Evolutionary conservation across 73 alveolate species (phyloP).

Genomic region (Paramecium tetraurelia): DNA sequence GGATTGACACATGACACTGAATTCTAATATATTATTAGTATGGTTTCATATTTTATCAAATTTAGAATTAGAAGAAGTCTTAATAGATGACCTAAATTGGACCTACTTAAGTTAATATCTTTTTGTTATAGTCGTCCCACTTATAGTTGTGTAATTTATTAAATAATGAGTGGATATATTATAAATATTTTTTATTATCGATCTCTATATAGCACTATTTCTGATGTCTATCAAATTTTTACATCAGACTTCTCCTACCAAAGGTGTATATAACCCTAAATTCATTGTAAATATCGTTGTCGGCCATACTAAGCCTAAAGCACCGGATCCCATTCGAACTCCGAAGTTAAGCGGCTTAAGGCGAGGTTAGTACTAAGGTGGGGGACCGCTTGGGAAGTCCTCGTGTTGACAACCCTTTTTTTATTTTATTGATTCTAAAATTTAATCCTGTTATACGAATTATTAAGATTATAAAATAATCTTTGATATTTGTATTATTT

Average conservation of each 20-base stretch:
- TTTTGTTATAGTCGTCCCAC: not conserved
- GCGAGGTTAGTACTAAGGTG: conserved; percentile 99
- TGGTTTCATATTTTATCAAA: not conserved
- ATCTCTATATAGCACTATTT: not conserved
- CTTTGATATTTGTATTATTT: not conserved
- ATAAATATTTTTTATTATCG: not conserved
- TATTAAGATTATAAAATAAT: not conserved
- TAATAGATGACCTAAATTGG: not conserved
- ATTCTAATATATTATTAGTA: not conserved
- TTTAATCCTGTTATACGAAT: not conserved
- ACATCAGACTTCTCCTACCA: not conserved
- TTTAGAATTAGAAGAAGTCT: not conserved
- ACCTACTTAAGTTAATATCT: not conserved
- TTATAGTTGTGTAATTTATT: not conserved
- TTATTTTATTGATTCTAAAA: not conserved
- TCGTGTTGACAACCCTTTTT: conserved; percentile 85
- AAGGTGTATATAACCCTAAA: not conserved
- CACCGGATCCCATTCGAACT: conserved; percentile 99
- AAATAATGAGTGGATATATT: not conserved
- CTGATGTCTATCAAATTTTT: not conserved
- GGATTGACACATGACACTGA: not conserved
- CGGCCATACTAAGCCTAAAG: conserved; percentile 99
- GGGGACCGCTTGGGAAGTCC: conserved; percentile 99
- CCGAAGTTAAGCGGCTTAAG: conserved; percentile 99
- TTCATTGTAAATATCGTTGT: conserved; percentile 64